Base-by-base conservation (phyloP, 1,139 yeast genomes). In the Geotrichum carabidarum region DNA sequence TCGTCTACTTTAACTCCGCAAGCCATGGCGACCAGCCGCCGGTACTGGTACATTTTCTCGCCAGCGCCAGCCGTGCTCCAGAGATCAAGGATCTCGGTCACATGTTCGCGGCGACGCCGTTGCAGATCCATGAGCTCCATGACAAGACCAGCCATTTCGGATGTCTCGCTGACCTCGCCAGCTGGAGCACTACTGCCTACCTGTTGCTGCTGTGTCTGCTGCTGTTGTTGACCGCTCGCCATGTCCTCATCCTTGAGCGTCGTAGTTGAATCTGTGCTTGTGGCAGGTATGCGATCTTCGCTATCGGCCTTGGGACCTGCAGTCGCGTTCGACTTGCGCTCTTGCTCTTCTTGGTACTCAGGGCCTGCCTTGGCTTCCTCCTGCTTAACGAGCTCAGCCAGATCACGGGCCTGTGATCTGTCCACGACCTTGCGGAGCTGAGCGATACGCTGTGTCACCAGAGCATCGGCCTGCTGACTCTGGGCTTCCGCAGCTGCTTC, bases 1-100 rank as follows among this genome's bases (percentile, higher is more conserved):
- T 86, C 93, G 57, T 87, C 95, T 35, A 83, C 77, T 55, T 82
- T 81, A 57, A 89, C 78, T 2, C 89, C 95, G 63, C 97, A 89
- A 57, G 94, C 85, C 58, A 84, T 78, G 51, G 96, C 83, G 48
- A 93, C 83, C 60, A 93, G 76, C 64, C 82, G 82, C 61, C 95
- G 78, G 72, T 90, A 91, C 65, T 88, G 86, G 67, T 83, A 81
- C 80, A 90, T 83, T 68, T 86, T 87, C 49, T 75, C 80, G 4
- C 74, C 74, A 17, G 72, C 71, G 4, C 75, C 74, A 4, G 76
- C 75, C 11, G 68, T 67, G 9, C 82, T 79, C 62, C 77, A 76
- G 42, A 77, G 67, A 44, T 69, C 71, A 22, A 81, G 74, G 12
- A 78, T 74, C 51, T 76, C 77, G 32, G 70, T 71, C 8, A 79